Evolutionary conservation across 768 basidiomycete genomes (phyloP).

Genomic region (Lactifluus volemus): DNA sequence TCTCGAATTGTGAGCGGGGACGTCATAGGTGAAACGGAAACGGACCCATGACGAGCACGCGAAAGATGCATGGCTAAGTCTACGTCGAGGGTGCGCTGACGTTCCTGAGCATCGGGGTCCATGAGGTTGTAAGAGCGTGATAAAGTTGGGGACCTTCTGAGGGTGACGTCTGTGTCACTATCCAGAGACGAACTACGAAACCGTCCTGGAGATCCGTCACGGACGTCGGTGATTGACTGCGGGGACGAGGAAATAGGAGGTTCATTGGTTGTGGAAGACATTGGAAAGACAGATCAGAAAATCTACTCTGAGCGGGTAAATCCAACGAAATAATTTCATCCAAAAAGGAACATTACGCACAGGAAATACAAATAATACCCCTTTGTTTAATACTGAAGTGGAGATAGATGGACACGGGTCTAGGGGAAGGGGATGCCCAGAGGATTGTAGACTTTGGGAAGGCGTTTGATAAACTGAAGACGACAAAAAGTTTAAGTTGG

Average conservation of each 20-base stretch:
- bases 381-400: neutral
- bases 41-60: conserved; percentile 57
- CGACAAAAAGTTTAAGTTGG: neutral
- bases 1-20: conserved; percentile 29
- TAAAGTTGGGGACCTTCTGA: conserved; percentile 55
- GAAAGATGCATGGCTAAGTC: conserved; percentile 84
- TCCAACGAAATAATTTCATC: neutral
- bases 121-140: conserved; percentile 54
- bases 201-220: conserved; percentile 6
- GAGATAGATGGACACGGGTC: neutral
- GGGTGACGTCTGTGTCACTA: conserved; percentile 31
- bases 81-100: conserved; percentile 89
- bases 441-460: neutral
- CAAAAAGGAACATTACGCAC: neutral
- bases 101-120: conserved; percentile 70
- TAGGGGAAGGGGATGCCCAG: neutral
- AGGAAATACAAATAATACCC: neutral
- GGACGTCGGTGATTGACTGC: neutral
- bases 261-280: conserved; percentile 5
- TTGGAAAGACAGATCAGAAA: neutral
- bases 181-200: conserved; percentile 17
- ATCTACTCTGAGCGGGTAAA: too few relatives aligned
- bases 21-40: conserved; percentile 25
- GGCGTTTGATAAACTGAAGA: neutral
- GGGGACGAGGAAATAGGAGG: conserved; percentile 10